Percentiles rank a stretch among this genome's conserved stretches.
Conservation (phyloP, 768 basidiomycete genomes). For the Auriscalpium vulgare region DNA sequence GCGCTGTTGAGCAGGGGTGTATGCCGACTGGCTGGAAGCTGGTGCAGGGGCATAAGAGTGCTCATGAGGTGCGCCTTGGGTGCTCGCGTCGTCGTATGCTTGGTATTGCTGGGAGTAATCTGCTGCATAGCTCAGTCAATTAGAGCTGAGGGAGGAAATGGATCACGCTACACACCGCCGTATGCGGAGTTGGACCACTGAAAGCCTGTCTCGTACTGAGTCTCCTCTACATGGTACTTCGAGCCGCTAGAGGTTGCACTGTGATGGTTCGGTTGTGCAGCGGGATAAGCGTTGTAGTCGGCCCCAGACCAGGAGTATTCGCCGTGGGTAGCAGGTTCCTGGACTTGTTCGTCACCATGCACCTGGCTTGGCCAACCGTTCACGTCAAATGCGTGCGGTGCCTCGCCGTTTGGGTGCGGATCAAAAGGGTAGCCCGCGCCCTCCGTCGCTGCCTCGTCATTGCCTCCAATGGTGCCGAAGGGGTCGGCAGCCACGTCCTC, state of each 20-base stretch:
- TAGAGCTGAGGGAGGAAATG: background rate
- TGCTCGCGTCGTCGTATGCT: background rate
- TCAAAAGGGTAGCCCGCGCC: background rate
- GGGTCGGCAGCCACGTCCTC: slow-evolving; percentile 43
- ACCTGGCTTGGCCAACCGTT: background rate
- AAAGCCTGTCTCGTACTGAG: background rate
- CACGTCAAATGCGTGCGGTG: background rate
- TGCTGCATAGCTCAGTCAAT: background rate
- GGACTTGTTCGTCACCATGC: background rate
- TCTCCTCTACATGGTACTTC: background rate
- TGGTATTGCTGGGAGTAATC: background rate
- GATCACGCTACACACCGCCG: slow-evolving; percentile 6
- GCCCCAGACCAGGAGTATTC: slow-evolving; percentile 5
- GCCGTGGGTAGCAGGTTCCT: background rate
- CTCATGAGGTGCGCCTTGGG: no score
- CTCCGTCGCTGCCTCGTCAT: background rate
- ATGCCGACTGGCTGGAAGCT: no score
- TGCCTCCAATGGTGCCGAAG: slow-evolving; percentile 23
- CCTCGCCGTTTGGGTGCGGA: background rate
- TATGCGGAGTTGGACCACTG: slow-evolving; percentile 3
- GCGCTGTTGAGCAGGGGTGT: no score
- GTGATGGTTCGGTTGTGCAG: slow-evolving; percentile 4
- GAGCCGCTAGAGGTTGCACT: background rate
- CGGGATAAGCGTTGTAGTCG: background rate
- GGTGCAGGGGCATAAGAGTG: no score